These are phyloP conservation scores for Euphorbia peplus DNA, from an alignment of 345 rosid genomes.

Conservation along the genomic window DNA sequence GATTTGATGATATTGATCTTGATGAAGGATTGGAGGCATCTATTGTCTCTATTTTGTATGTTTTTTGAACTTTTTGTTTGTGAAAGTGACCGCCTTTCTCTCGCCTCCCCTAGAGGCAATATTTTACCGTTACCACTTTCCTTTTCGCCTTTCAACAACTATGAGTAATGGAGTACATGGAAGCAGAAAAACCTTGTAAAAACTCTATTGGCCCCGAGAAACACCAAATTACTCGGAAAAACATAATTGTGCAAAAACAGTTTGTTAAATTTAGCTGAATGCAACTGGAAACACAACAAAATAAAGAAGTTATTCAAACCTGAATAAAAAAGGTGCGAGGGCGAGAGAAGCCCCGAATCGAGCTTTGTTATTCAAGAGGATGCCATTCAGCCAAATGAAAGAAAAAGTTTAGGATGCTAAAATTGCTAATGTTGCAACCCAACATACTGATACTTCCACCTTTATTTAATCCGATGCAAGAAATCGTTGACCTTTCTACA, in stretches of 20 bases:
- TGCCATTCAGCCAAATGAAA: slow-evolving; percentile 92
- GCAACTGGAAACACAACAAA: neutral
- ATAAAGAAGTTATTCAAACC: slow-evolving; percentile 20
- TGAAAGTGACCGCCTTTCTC: too few relatives aligned
- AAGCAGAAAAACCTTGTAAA: neutral
- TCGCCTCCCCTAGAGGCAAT: too few relatives aligned
- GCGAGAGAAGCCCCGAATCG: slow-evolving; percentile 44
- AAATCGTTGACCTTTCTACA: slow-evolving; percentile 15
- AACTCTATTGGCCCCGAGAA: neutral
- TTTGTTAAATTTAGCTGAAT: too few relatives aligned
- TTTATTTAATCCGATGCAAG: slow-evolving; percentile 15
- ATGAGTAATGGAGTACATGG: neutral
- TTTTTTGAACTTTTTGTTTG: too few relatives aligned
- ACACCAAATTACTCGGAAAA: neutral
- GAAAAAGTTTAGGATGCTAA: slow-evolving; percentile 42
- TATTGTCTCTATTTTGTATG: too few relatives aligned
- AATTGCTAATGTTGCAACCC: slow-evolving; percentile 35
- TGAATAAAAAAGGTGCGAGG: slow-evolving; percentile 16
- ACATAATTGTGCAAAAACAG: too few relatives aligned
- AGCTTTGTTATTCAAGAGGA: slow-evolving; percentile 59
- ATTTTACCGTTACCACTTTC: too few relatives aligned
- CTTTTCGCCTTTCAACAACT: too few relatives aligned
- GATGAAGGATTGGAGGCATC: too few relatives aligned
- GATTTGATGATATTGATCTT: too few relatives aligned
- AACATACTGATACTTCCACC: slow-evolving; percentile 57